Base-by-base conservation (phyloP, 129 eudicot species). In the Pittosporum tobira region DNA sequence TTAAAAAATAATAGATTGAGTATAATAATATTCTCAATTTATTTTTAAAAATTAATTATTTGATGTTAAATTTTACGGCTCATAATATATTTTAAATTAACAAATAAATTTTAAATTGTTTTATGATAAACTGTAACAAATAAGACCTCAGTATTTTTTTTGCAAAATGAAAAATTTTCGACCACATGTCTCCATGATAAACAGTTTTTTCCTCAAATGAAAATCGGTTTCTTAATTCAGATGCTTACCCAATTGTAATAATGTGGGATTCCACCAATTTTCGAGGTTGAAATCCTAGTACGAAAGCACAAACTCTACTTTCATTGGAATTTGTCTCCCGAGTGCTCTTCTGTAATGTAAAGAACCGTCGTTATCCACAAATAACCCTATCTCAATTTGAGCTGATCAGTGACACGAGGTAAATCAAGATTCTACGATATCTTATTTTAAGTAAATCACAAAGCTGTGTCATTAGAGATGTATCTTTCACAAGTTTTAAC, bases 241-340 rank as follows among this genome's bases (percentile, higher is more conserved):
- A 24, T 29, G 60, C 29, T 16, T 56, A 15, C 2, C 14, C 24
- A 34, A 8, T n/a, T 36, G 56, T 51, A 46, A n/a, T n/a, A n/a
- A 13, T 51, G 60, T 51, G 50, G 59, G 28, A 54, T 34, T 48
- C 52, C 66, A 48, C 51, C 60, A 18, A 22, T 29, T 4, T 23
- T 48, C 49, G 48, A 36, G 10, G 22, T 48, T 68, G 73, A 66
- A 60, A 50, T 68, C 73, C 73, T 58, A 59, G 43, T 29, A 42
- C 31, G 66, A 68, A 59, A 49, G 50, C 73, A 59, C 66, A 43
- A 22, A 68, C 51, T 19, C 38, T 29, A 22, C 20, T 3, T 19
- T 49, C 3, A 28, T 34, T 31, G 10, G 7, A 19, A 25, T 24
- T 61, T 46, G 71, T 56, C 63, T 47, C 64, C 71, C 48, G 0